Evolutionary conservation across 352 stramenopile genomes (phyloP).

Genomic region (Pythium phragmiticola): DNA sequence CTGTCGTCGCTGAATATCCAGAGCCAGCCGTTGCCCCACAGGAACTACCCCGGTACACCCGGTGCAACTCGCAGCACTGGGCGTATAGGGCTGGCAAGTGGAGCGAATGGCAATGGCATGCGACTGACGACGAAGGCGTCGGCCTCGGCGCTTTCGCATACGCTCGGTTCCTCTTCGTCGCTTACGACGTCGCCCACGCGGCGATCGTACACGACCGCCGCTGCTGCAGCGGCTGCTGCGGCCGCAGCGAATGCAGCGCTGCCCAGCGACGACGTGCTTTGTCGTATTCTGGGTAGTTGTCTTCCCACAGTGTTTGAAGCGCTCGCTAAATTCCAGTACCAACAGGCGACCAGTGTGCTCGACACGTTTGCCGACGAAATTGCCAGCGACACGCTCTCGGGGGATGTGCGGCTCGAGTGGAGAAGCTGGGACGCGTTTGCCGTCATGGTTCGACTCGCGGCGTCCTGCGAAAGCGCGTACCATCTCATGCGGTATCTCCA

Average conservation of each 20-base stretch:
- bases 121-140: not conserved
- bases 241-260: slow-evolving; percentile 11
- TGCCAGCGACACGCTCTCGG: slow-evolving; percentile 4
- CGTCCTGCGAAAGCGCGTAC: slow-evolving; percentile 39
- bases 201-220: slow-evolving; percentile 4
- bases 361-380: slow-evolving; percentile 10
- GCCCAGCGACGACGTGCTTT: slow-evolving; percentile 25
- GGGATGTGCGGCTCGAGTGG: slow-evolving; percentile 27
- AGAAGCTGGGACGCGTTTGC: slow-evolving; percentile 33
- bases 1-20: slow-evolving; percentile 15
- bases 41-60: slow-evolving; percentile 16
- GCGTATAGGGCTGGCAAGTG: not conserved
- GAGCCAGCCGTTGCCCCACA: slow-evolving; percentile 15
- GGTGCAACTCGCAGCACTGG: slow-evolving; percentile 6
- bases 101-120: not conserved
- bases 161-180: slow-evolving; percentile 1
- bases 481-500: slow-evolving; percentile 38
- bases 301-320: slow-evolving; percentile 32
- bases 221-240: slow-evolving; percentile 3
- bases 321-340: slow-evolving; percentile 37
- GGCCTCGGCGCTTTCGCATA: slow-evolving; percentile 8
- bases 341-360: slow-evolving; percentile 27
- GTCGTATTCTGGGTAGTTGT: slow-evolving; percentile 23
- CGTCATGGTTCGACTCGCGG: slow-evolving; percentile 30
- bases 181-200: slow-evolving; percentile 22